phyloP scores from a whole-genome alignment of 345 rosid genomes.

The Eucalyptus erythrocorys region DNA sequence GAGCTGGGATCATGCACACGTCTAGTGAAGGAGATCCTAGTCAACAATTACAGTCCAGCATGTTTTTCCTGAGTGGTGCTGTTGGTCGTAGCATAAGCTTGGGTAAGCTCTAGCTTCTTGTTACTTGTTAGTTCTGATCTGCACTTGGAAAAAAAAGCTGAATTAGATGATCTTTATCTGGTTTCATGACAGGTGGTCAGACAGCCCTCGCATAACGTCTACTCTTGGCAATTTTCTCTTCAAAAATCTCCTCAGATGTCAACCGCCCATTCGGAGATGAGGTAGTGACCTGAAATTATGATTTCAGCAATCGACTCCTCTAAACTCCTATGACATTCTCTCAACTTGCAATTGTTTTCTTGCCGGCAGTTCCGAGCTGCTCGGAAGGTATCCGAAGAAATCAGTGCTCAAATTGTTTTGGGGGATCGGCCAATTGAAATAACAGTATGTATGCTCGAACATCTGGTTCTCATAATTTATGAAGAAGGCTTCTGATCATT shows the following conservation, averaged over 20 bases:
- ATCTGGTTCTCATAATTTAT: too few relatives aligned
- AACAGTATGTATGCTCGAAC: too few relatives aligned
- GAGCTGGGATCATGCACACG: conserved; percentile 93
- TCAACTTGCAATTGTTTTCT: background rate
- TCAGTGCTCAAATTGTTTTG: conserved; percentile 83
- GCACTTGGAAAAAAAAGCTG: background rate
- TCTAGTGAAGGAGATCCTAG: conserved; percentile 18
- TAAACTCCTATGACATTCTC: background rate
- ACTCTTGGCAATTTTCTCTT: conserved; percentile 74
- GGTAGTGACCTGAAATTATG: conserved; percentile 16
- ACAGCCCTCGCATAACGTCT: conserved; percentile 77
- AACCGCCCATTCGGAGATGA: conserved; percentile 80
- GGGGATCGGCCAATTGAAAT: conserved; percentile 86
- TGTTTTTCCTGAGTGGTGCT: conserved; percentile 68
- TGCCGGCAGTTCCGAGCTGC: conserved; percentile 71
- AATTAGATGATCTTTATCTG: background rate
- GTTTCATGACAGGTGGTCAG: conserved; percentile 52
- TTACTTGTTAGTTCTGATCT: background rate
- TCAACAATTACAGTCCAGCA: conserved; percentile 31
- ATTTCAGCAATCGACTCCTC: background rate
- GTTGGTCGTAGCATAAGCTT: conserved; percentile 77
- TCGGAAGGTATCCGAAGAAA: conserved; percentile 58
- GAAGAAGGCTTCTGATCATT: too few relatives aligned
- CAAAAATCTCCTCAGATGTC: conserved; percentile 63
- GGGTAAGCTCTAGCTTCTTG: too few relatives aligned